Evolutionary conservation across 2,329 filamentous ascomycete species (phyloP).

Genomic region (Botrytis deweyae): DNA sequence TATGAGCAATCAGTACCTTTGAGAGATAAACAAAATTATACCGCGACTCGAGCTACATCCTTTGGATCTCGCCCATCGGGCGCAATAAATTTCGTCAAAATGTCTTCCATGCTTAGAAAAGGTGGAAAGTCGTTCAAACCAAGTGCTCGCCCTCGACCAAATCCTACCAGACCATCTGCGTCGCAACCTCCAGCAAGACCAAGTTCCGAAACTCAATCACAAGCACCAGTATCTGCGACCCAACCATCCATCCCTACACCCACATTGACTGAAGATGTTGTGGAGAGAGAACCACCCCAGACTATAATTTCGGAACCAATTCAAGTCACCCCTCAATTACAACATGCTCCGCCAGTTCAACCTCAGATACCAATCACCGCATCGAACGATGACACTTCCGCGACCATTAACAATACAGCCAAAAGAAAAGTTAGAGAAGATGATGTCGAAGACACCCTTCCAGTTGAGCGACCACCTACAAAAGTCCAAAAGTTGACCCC

Average conservation of each 20-base stretch:
- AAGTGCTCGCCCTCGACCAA: slow-evolving; percentile 59
- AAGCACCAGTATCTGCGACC: slow-evolving; percentile 34
- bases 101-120: slow-evolving; percentile 23
- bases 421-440: slow-evolving; percentile 11
- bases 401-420: not conserved
- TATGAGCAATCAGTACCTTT: not conserved
- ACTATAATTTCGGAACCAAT: not conserved
- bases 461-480: slow-evolving; percentile 3
- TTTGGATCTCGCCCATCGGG: slow-evolving; percentile 19
- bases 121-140: slow-evolving; percentile 55
- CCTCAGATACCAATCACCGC: not conserved
- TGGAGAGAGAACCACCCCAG: not conserved
- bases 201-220: slow-evolving; percentile 43
- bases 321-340: slow-evolving; percentile 12
- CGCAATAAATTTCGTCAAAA: slow-evolving; percentile 16
- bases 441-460: not conserved
- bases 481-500: slow-evolving; percentile 17
- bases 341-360: not conserved
- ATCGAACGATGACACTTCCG: not conserved
- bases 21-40: not conserved
- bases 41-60: not conserved
- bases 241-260: slow-evolving; percentile 9
- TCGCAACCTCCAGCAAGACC: slow-evolving; percentile 42
- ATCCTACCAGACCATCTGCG: slow-evolving; percentile 47
- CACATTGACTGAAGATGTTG: not conserved